Conservation (phyloP, 2,329 filamentous ascomycete species). For the Aspergillus ochraceus region DNA sequence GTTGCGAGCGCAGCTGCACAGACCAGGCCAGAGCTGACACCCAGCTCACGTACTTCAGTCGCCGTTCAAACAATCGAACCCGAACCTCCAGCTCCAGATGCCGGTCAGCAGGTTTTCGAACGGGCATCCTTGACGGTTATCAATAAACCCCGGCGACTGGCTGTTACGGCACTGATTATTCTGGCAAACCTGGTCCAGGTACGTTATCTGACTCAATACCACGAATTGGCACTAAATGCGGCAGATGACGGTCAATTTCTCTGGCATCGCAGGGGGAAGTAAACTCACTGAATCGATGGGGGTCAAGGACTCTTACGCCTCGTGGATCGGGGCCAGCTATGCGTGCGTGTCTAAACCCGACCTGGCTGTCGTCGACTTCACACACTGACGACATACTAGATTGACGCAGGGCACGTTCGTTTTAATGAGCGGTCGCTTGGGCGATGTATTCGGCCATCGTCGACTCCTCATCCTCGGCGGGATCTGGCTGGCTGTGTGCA, state of each 20-base stretch:
- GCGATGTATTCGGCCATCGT: slow-evolving; percentile 60
- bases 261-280: slow-evolving; percentile 26
- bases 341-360: slow-evolving; percentile 12
- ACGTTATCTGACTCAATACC: neutral
- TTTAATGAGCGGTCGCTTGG: slow-evolving; percentile 57
- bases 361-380: neutral
- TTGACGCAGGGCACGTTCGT: slow-evolving; percentile 60
- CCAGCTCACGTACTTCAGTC: neutral
- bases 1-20: neutral
- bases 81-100: slow-evolving; percentile 15
- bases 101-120: slow-evolving; percentile 22
- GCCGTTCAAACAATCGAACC: neutral
- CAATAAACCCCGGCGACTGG: slow-evolving; percentile 17
- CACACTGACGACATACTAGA: slow-evolving; percentile 23
- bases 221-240: too few species aligned
- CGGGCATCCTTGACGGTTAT: slow-evolving; percentile 13
- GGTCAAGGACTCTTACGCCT: slow-evolving; percentile 21
- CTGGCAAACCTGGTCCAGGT: slow-evolving; percentile 30
- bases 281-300: slow-evolving; percentile 20
- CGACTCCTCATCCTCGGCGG: slow-evolving; percentile 56
- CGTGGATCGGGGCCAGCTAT: slow-evolving; percentile 30
- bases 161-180: slow-evolving; percentile 22
- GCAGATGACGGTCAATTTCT: slow-evolving; percentile 31
- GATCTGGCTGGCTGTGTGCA: slow-evolving; percentile 57
- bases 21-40: neutral